A percentile compares a stretch with the other conserved stretches of the same genome.
Conservation (phyloP, 2,329 filamentous ascomycete genomes). For the Monosporascus sp. region DNA sequence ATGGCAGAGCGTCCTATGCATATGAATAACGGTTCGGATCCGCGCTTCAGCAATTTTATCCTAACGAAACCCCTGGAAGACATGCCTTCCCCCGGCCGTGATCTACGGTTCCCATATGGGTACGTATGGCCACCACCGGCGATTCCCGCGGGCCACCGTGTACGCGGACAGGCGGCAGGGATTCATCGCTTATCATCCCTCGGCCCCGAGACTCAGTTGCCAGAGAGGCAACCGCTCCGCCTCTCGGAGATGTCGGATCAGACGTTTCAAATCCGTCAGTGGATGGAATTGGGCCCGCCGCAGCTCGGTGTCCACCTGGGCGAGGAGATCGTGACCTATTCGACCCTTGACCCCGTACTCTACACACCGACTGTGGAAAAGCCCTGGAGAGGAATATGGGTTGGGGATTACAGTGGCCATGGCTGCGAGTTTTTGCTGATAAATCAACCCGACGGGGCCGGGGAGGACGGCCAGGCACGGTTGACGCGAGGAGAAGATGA, state of each 20-base stretch:
- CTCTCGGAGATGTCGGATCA: conserved; percentile 60
- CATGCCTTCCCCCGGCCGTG: conserved; percentile 27
- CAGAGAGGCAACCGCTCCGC: conserved; percentile 27
- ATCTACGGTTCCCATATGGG: conserved; percentile 37
- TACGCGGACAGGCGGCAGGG: conserved; percentile 28
- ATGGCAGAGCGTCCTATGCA: conserved; percentile 49
- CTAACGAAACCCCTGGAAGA: conserved; percentile 50
- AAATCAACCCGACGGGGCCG: conserved; percentile 62
- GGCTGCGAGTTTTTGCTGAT: conserved; percentile 85
- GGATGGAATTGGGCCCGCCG: conserved; percentile 61
- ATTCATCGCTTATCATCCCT: conserved; percentile 14
- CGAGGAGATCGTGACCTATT: conserved; percentile 56
- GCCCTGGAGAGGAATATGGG: conserved; percentile 87
- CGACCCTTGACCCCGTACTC: conserved; percentile 65
- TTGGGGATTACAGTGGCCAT: conserved; percentile 83
- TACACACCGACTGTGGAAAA: conserved; percentile 77
- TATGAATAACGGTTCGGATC: conserved; percentile 38
- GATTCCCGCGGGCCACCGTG: conserved; percentile 59
- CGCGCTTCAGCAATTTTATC: conserved; percentile 62
- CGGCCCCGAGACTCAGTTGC: conserved; percentile 14
- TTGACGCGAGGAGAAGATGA: conserved; percentile 37
- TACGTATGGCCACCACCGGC: conserved; percentile 71
- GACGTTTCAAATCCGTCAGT: conserved; percentile 69
- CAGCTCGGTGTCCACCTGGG: conserved; percentile 44
- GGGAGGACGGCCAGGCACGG: conserved; percentile 35